Evolutionary conservation across 1,139 yeast species (phyloP), one percentile per base, ranked within the genome.

Genomic region (Williopsis jadinii): DNA sequence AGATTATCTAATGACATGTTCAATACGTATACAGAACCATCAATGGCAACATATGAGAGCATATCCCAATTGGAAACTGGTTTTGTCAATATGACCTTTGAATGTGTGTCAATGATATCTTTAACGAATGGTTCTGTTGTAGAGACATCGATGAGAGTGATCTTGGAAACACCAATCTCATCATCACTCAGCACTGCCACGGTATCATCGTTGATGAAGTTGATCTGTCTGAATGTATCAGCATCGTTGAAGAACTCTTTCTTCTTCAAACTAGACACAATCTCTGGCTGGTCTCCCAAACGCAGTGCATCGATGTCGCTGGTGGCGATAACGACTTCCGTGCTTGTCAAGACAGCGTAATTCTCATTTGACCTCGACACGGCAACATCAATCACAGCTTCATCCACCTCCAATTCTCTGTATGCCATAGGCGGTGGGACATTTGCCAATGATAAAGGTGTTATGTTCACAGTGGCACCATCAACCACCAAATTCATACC

Each of bases 341-440:
- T 55, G 35, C 75, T 70, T 1, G 83, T 71, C 32, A 83, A 59
- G 2, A 77, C 71, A 0, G 86, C 95, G 53, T 75, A 72, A 5
- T 60, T 54, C 40, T 72, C 73, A 58, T 84, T 85, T n/a, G 78
- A 66, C 35, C 70, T 62, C 46, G 81, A 75, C 2, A 81, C 75
- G 0, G 95, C 82, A 41, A 77, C 73, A 54, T 83, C 87, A 24
- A 71, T 62, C 11, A 88, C 78, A 42, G 75, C 73, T 2, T 63
- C 68, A 9, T 66, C 68, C 10, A 80, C 63, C 12, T 72, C 73
- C 37, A 84, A 62, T 38, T 80, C 85, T 47, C 95, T 71, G 59
- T 73, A 84, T 33, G 87, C 73, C 58, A 86, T 77, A 34, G 99
- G 99, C 2, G 99, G 99, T 3, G 99, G 99, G 6, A 88, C 94